phyloP scores from a whole-genome alignment of 805 yeast genomes.

The Candida ulmi region DNA sequence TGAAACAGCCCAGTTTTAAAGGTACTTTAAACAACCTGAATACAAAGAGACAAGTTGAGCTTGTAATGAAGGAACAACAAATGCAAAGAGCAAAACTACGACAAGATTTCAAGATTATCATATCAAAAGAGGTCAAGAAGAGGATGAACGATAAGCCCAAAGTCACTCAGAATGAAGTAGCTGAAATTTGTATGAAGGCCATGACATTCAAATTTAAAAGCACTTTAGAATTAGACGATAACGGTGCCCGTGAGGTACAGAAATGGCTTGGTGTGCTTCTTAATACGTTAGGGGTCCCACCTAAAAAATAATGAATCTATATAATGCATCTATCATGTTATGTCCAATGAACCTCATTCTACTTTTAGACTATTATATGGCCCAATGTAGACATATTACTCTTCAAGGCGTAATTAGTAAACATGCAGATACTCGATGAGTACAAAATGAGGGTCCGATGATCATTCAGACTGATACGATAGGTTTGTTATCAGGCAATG shows the following conservation, averaged over 20 bases:
- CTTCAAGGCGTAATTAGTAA: no score
- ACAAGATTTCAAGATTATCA: conserved; percentile 13
- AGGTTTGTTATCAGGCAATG: no score
- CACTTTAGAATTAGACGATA: conserved; percentile 5
- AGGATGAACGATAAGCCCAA: conserved; percentile 10
- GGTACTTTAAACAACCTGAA: conserved; percentile 6
- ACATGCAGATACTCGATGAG: no score
- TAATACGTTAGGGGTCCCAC: conserved; percentile 9
- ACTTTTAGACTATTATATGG: no score
- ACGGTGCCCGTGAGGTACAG: conserved; percentile 8
- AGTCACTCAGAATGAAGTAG: conserved; percentile 16
- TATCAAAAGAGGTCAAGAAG: conserved; percentile 12
- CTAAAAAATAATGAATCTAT: background rate
- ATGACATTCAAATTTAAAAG: conserved; percentile 16
- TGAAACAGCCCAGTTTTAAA: conserved; percentile 10
- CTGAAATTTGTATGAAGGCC: conserved; percentile 20
- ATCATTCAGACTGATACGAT: no score
- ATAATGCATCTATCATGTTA: no score
- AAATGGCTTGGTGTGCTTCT: conserved; percentile 17
- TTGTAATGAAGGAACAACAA: conserved; percentile 15
- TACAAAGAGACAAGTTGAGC: conserved; percentile 14
- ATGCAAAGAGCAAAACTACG: conserved; percentile 9
- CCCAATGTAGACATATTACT: no score
- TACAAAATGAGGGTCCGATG: no score
- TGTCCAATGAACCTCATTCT: no score